Percentiles rank a stretch among this genome's conserved stretches.
Conservation (phyloP, 129 eudicot species). For the Cynara cardunculus region DNA sequence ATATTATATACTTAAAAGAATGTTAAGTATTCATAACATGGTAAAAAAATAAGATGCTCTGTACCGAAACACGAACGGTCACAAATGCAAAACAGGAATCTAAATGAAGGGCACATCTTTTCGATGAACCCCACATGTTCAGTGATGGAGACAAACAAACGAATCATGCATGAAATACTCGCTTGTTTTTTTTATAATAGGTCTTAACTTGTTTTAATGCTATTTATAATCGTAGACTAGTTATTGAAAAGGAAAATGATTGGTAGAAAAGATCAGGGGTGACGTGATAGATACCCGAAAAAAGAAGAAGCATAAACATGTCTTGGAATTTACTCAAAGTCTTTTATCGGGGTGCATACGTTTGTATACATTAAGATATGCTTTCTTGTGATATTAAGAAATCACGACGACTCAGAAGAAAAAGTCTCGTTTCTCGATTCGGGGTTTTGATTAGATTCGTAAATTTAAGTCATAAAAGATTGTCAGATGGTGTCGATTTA, state of each 20-base stretch:
- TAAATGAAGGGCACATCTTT: constrained; percentile 27
- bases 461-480: not conserved
- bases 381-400: constrained; percentile 10
- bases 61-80: constrained; percentile 15
- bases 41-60: not conserved
- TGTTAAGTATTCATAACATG: not conserved
- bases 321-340: constrained; percentile 29
- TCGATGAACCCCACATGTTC: constrained; percentile 26
- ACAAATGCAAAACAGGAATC: constrained; percentile 22
- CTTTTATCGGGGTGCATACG: constrained; percentile 1
- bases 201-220: not conserved
- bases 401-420: not conserved
- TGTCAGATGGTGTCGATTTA: constrained; percentile 1
- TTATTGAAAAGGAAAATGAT: not conserved
- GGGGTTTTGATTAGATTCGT: not conserved
- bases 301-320: constrained; percentile 24
- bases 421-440: constrained; percentile 2
- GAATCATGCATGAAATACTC: constrained; percentile 30
- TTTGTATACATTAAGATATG: constrained; percentile 5
- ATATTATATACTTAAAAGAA: not conserved
- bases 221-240: not conserved
- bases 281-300: constrained; percentile 13
- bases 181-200: not conserved
- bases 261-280: not conserved
- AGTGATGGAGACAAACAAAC: constrained; percentile 25